phyloP scores from a whole-genome alignment of 176 grass and related monocot genomes.

The Eleusine indica region DNA sequence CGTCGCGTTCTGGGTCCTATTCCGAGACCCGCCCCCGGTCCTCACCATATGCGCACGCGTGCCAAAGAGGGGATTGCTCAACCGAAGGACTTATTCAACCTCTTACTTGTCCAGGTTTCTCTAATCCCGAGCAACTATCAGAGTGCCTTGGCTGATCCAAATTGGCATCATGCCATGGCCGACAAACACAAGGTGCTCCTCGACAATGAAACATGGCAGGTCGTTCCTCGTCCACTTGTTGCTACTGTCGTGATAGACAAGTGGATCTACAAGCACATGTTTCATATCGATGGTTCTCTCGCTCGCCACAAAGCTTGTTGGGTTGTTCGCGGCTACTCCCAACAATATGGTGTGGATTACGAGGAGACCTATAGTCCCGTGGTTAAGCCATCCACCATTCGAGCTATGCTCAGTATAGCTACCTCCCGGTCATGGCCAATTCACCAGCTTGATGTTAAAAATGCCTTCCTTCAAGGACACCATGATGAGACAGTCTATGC shows the following conservation, averaged over 20 bases:
- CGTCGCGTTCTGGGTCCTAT: too few relatives aligned
- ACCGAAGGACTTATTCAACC: too few relatives aligned
- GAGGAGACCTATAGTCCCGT: background rate
- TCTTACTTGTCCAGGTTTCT: too few relatives aligned
- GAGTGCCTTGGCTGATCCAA: fast-evolving
- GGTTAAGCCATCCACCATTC: background rate
- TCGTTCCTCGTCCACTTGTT: fast-evolving
- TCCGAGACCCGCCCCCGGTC: too few relatives aligned
- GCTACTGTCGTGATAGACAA: background rate
- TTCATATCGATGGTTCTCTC: background rate
- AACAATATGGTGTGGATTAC: background rate
- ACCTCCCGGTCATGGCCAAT: too few relatives aligned
- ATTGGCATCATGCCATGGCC: background rate
- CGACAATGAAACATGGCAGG: background rate
- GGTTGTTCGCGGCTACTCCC: background rate
- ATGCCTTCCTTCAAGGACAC: background rate
- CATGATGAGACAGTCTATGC: background rate
- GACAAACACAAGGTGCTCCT: background rate
- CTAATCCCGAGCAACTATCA: fast-evolving
- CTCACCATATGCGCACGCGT: too few relatives aligned
- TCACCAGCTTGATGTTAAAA: too few relatives aligned
- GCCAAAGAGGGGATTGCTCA: too few relatives aligned
- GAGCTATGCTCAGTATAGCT: too few relatives aligned
- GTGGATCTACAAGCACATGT: background rate
- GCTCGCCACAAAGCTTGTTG: background rate